Conservation (phyloP, 805 yeast genomes). For the Metschnikowia peoriensis region DNA sequence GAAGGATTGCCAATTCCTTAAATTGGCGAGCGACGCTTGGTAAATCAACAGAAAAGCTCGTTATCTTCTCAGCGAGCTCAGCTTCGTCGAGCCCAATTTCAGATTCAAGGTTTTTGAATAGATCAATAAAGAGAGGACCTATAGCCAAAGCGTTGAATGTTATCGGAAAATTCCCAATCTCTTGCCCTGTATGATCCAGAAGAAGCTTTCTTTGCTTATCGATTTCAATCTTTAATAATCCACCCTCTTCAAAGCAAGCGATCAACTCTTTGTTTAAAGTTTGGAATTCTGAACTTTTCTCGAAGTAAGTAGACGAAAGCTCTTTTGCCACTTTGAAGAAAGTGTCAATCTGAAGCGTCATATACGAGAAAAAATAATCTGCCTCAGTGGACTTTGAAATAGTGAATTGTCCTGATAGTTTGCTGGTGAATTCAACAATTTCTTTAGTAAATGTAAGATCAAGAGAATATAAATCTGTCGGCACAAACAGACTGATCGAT, state of each 20-base stretch:
- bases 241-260: not conserved
- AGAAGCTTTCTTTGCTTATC: not conserved
- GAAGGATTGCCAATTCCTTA: not conserved
- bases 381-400: not conserved
- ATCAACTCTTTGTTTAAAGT: not conserved
- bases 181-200: not conserved
- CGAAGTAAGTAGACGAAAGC: not conserved
- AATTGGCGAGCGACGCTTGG: no score
- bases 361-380: not conserved
- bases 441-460: conserved; percentile 1
- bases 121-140: not conserved
- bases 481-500: not conserved
- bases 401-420: not conserved
- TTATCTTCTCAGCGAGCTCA: not conserved
- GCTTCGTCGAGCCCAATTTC: conserved; percentile 5
- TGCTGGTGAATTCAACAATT: not conserved
- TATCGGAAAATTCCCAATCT: not conserved
- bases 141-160: not conserved
- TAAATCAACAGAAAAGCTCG: not conserved
- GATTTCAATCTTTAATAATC: not conserved
- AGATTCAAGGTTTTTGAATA: conserved; percentile 1
- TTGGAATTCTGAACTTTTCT: not conserved
- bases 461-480: conserved; percentile 3
- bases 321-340: not conserved
- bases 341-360: not conserved